phyloP scores from a whole-genome alignment of 1,284 basidiomycete species.

The Sphaerobolus stellatus region DNA sequence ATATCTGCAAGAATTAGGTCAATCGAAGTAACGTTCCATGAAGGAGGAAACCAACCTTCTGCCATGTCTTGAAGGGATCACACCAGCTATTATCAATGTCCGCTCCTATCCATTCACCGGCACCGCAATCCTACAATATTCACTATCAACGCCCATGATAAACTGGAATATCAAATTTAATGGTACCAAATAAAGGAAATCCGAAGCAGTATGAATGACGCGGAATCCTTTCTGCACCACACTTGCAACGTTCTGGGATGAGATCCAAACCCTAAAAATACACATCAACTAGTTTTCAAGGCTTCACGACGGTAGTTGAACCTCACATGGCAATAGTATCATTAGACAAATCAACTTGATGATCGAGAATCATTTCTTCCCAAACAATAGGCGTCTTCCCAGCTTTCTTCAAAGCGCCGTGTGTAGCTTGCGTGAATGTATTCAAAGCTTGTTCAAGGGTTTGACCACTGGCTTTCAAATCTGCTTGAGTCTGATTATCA shows the following conservation, averaged over 20 bases:
- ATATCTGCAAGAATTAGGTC: conserved; percentile 40
- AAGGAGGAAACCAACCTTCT: conserved; percentile 45
- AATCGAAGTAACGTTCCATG: neutral
- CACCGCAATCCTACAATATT: conserved; percentile 68
- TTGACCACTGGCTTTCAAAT: conserved; percentile 46
- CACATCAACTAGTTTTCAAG: neutral
- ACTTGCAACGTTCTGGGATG: conserved; percentile 53
- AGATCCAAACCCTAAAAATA: conserved; percentile 57
- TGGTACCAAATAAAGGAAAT: conserved; percentile 74
- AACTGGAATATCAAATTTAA: conserved; percentile 1
- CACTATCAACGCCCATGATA: neutral
- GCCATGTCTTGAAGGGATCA: conserved; percentile 78
- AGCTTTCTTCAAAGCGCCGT: conserved; percentile 40
- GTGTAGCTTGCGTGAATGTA: conserved; percentile 57
- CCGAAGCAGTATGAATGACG: conserved; percentile 66
- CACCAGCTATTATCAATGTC: conserved; percentile 56
- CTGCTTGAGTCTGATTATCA: conserved; percentile 57
- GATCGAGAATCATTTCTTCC: conserved; percentile 74
- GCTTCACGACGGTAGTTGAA: neutral
- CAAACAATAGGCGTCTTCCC: conserved; percentile 69
- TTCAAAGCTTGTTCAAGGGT: conserved; percentile 66
- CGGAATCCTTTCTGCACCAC: conserved; percentile 61
- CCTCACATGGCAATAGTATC: conserved; percentile 70
- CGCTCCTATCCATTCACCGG: conserved; percentile 75
- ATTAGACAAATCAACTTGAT: conserved; percentile 59